phyloP scores from a whole-genome alignment of 2,329 filamentous ascomycete species.

The Xylaria sp. region DNA sequence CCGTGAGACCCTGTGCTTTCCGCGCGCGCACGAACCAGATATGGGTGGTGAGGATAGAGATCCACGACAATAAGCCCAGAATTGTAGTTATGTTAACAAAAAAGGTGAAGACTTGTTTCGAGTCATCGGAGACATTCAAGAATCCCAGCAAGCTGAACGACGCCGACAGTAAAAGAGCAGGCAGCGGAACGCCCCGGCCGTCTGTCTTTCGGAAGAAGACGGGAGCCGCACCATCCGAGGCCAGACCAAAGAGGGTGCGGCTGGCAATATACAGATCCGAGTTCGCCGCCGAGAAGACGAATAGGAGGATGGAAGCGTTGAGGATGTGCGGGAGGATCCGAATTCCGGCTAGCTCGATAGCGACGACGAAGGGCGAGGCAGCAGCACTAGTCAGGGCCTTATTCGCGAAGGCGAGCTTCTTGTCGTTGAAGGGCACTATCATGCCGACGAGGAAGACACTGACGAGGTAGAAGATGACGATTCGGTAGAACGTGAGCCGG shows the following conservation, averaged over 20 bases:
- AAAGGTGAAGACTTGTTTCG: conserved; percentile 55
- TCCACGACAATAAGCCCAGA: conserved; percentile 62
- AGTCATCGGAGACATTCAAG: conserved; percentile 57
- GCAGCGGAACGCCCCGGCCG: conserved; percentile 64
- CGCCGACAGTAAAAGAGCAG: conserved; percentile 56
- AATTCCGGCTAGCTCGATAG: conserved; percentile 61
- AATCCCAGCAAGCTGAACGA: conserved; percentile 62
- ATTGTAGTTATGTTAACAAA: conserved; percentile 65
- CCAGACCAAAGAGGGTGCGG: conserved; percentile 67
- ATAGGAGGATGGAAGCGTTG: conserved; percentile 69
- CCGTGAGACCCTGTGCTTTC: conserved; percentile 52
- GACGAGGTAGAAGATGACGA: conserved; percentile 73
- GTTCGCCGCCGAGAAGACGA: conserved; percentile 73
- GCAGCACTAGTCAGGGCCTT: conserved; percentile 47
- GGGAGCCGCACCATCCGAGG: conserved; percentile 66
- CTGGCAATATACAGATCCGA: conserved; percentile 73
- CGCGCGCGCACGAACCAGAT: conserved; percentile 61
- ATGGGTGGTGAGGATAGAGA: conserved; percentile 62
- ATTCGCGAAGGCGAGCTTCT: conserved; percentile 54
- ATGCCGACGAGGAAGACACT: conserved; percentile 71
- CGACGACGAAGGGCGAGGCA: conserved; percentile 71
- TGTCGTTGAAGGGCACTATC: conserved; percentile 66
- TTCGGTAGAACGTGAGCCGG: conserved; percentile 75
- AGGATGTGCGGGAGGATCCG: conserved; percentile 59
- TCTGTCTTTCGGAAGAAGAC: conserved; percentile 67